Evolutionary conservation across 2,329 filamentous ascomycete species (phyloP).

Genomic region (Eurotiales sp.): DNA sequence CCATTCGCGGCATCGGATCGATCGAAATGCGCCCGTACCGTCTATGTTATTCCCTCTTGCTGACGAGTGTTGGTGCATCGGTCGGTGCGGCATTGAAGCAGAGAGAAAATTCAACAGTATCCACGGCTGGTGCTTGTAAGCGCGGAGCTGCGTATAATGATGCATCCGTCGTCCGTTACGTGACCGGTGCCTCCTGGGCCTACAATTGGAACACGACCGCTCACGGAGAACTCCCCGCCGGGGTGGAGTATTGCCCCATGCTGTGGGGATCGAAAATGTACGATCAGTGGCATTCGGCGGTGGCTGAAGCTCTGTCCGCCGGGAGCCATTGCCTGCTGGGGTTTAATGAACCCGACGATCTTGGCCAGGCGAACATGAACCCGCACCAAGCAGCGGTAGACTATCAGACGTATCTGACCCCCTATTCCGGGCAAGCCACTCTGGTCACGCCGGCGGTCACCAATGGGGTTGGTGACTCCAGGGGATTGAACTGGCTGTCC

Average conservation of each 20-base stretch:
- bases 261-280: conserved; percentile 40
- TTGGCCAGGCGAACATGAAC: conserved; percentile 35
- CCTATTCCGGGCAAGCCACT: conserved; percentile 31
- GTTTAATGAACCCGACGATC: conserved; percentile 47
- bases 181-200: conserved; percentile 37
- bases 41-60: background rate
- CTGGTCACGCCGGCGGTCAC: conserved; percentile 42
- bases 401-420: conserved; percentile 37
- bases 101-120: conserved; percentile 22
- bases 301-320: conserved; percentile 30
- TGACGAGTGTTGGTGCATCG: conserved; percentile 15
- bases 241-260: conserved; percentile 43
- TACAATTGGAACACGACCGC: conserved; percentile 42
- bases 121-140: conserved; percentile 19
- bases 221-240: conserved; percentile 26
- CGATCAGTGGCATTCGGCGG: conserved; percentile 31
- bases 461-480: conserved; percentile 28
- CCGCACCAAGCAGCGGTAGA: conserved; percentile 32
- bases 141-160: conserved; percentile 35
- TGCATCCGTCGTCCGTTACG: conserved; percentile 27
- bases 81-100: conserved; percentile 29
- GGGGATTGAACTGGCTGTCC: conserved; percentile 40
- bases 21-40: background rate
- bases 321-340: conserved; percentile 37
- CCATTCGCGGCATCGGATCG: background rate